These are phyloP conservation scores for Umbellularia californica DNA, from an alignment of 164 flowering plant genomes.

Conservation along the genomic window DNA sequence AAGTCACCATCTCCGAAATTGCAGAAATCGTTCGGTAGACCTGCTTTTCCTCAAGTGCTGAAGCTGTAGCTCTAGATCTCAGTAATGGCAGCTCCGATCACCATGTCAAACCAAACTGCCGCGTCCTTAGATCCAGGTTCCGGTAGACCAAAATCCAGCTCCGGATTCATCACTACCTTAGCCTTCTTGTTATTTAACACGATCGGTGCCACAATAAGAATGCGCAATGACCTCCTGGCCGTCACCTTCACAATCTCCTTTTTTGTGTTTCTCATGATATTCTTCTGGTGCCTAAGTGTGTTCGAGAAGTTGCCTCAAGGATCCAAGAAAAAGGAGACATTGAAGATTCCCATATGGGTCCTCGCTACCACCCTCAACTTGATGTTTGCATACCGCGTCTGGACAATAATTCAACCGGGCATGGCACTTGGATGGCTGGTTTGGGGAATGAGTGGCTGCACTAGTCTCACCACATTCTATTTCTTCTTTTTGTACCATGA, in stretches of 20 bases:
- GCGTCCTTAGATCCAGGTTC: too few species aligned
- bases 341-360: constrained; percentile 9
- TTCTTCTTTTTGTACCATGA: not conserved
- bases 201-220: not conserved
- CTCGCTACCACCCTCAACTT: not conserved
- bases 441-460: not conserved
- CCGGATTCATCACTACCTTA: not conserved
- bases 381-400: not conserved
- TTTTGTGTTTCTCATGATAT: not conserved
- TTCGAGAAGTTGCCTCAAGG: not conserved
- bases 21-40: too few species aligned
- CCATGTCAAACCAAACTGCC: too few species aligned
- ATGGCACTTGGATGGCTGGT: constrained; percentile 4
- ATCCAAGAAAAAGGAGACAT: not conserved
- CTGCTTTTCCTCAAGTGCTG: too few species aligned
- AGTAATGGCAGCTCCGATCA: too few species aligned
- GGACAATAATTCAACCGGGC: not conserved
- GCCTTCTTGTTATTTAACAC: constrained; percentile 5
- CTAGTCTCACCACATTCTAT: constrained; percentile 2
- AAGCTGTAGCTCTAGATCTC: too few species aligned
- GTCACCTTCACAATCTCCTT: constrained; percentile 2
- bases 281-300: not conserved
- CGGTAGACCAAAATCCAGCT: too few species aligned
- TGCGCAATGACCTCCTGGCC: not conserved
- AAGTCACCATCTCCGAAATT: too few species aligned